Base-by-base conservation (phyloP, 192 early-diverging fungal genomes). In the Glomus cerebriforme region DNA sequence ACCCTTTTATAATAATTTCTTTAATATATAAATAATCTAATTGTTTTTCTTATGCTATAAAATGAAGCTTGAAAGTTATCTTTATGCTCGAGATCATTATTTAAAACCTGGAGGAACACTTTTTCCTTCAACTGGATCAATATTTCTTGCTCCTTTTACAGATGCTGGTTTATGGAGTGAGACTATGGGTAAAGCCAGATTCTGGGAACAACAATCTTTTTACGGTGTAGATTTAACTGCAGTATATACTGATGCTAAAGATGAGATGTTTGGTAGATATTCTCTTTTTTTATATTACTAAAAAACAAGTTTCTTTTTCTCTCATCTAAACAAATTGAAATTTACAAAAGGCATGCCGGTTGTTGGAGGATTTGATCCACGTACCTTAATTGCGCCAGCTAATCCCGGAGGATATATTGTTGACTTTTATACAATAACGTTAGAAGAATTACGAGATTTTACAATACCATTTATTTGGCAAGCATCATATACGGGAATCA, bases 211-310 rank as follows among this genome's bases (percentile, higher is more conserved):
- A 82, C 80, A 80, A 27, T 87, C 92, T 26, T 99, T 99, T 80
- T 98, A 95, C 82, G 95, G 95, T 27, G 91, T 99, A 15, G 98
- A 99, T 83, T 90, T 98, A 59, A 91, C 90, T 17, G 90, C 96
- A 2, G 85, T 98, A 35, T 93, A 91, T 77, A 83, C 86, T 59
- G 93, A 94, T 67, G 95, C 96, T 0, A 91, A 93, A 72, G 93
- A 95, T 73, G 98, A 99, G 78, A 90, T 94, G 80, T 96, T 96
- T 90, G 92, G 91, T 86, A 86, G 77, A 59, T 15, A 2, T 17
- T 5, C 15, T 29, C 2, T 3, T 27, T 64, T 31, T 31, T 29
- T 63, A 24, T 63, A 2, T 64, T 15, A 15, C 24, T 64, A 15
- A 3, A 15, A 12, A 9, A 64, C 15, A 9, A 29, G 12, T 15